Evolutionary conservation across 192 early-diverging fungal genomes (phyloP).

Genomic region (Pecoramyces ruminantium): DNA sequence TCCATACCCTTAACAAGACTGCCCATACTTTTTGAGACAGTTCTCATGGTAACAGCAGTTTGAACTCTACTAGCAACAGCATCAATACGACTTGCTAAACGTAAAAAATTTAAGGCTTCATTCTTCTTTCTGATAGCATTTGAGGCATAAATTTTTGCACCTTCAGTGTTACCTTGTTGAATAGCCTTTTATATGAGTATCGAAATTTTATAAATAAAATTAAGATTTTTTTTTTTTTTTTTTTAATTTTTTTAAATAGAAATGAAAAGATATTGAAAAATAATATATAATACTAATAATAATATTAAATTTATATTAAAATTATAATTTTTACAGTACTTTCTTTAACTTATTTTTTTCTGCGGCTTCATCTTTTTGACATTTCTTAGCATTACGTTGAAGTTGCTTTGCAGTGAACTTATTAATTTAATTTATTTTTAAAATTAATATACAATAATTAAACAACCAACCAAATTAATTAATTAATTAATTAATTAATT

Average conservation of each 20-base stretch:
- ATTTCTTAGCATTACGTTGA: slow-evolving; percentile 65
- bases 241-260: no score
- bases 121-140: slow-evolving; percentile 97
- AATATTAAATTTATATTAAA: no score
- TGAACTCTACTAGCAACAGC: slow-evolving; percentile 80
- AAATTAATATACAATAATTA: no score
- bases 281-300: no score
- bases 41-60: slow-evolving; percentile 85
- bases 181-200: slow-evolving; percentile 43
- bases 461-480: no score
- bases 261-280: no score
- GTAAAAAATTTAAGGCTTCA: slow-evolving; percentile 72
- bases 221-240: no score
- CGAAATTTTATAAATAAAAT: no score
- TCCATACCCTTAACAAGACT: slow-evolving; percentile 87
- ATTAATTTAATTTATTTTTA: no score
- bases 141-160: slow-evolving; percentile 80
- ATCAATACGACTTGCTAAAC: slow-evolving; percentile 79
- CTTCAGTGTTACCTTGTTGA: slow-evolving; percentile 78
- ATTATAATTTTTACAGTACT: slow-evolving; percentile 18
- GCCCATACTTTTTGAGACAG: slow-evolving; percentile 67
- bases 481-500: no score
- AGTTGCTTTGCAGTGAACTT: slow-evolving; percentile 87
- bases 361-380: slow-evolving; percentile 60
- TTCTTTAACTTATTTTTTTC: slow-evolving; percentile 82